Conservation (phyloP, 306 rosid genomes). For the Glycyrrhiza uralensis region DNA sequence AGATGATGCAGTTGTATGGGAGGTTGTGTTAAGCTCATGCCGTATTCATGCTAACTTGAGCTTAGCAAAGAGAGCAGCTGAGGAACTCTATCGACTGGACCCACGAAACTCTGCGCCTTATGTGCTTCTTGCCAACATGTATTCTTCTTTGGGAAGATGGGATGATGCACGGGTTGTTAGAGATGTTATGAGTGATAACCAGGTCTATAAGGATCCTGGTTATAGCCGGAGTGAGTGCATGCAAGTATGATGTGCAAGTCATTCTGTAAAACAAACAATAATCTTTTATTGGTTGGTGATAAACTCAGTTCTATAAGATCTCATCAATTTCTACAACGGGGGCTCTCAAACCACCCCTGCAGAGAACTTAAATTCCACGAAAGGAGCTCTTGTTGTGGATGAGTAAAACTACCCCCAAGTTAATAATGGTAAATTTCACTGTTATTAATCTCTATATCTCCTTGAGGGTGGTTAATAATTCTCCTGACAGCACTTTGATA, state of each 20-base stretch:
- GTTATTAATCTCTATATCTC: neutral
- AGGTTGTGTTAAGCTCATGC: constrained; percentile 77
- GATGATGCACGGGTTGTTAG: constrained; percentile 66
- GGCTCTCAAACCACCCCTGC: neutral
- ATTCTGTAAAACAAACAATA: constrained; percentile 6
- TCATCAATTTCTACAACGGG: neutral
- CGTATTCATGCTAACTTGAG: constrained; percentile 58
- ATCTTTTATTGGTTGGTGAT: neutral
- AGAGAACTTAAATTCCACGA: neutral
- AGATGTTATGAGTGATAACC: constrained; percentile 58
- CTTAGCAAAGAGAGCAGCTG: constrained; percentile 66
- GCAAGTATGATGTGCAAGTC: constrained; percentile 28
- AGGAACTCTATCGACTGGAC: constrained; percentile 59
- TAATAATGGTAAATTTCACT: too few species aligned
- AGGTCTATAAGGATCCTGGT: constrained; percentile 62
- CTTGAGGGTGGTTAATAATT: neutral
- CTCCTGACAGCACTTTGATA: neutral
- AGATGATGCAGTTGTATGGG: constrained; percentile 81
- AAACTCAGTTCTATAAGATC: neutral
- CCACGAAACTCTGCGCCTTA: constrained; percentile 57
- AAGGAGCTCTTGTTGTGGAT: too few species aligned
- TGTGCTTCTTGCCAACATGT: constrained; percentile 76
- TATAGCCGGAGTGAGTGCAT: constrained; percentile 61
- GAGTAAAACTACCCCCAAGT: too few species aligned
- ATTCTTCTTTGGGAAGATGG: constrained; percentile 83